Conservation (phyloP, 192 early-diverging fungal genomes). For the Coemansia sp. region DNA sequence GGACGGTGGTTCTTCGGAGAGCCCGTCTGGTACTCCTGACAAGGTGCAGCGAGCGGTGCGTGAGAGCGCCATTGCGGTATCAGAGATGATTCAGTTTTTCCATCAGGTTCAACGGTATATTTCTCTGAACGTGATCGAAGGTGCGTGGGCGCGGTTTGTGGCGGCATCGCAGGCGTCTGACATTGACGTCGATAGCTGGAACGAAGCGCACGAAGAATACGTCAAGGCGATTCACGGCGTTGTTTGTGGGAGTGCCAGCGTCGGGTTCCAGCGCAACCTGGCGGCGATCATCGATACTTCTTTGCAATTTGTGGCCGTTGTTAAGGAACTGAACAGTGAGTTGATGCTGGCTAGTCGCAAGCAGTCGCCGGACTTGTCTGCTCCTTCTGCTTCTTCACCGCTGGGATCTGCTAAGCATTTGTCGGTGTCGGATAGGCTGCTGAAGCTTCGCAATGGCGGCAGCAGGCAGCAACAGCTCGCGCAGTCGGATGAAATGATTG, state of each 20-base stretch:
- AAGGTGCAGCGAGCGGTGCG: conserved; percentile 64
- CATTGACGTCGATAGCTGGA: conserved; percentile 78
- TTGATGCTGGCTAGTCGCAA: conserved; percentile 35
- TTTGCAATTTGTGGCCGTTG: conserved; percentile 57
- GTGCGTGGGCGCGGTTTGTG: conserved; percentile 81
- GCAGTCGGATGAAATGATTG: conserved; percentile 34
- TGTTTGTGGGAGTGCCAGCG: conserved; percentile 47
- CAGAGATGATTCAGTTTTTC: conserved; percentile 93
- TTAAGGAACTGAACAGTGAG: conserved; percentile 57
- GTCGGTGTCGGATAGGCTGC: conserved; percentile 30
- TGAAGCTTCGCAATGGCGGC: conserved; percentile 26
- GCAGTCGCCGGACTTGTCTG: no score
- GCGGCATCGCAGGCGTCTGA: conserved; percentile 49
- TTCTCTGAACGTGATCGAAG: conserved; percentile 89
- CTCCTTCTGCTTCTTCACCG: neutral
- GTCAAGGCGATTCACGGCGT: conserved; percentile 68
- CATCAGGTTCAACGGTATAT: conserved; percentile 93
- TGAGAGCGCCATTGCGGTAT: conserved; percentile 64
- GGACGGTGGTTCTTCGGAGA: conserved; percentile 3
- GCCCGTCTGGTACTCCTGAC: neutral
- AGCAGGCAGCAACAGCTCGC: conserved; percentile 26
- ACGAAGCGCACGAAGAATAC: conserved; percentile 77
- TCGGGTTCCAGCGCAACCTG: conserved; percentile 53
- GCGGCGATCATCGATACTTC: conserved; percentile 65
- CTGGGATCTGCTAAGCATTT: neutral